These are phyloP conservation scores for Pythium pyrilobum DNA, from an alignment of 352 stramenopile genomes.

Conservation along the genomic window DNA sequence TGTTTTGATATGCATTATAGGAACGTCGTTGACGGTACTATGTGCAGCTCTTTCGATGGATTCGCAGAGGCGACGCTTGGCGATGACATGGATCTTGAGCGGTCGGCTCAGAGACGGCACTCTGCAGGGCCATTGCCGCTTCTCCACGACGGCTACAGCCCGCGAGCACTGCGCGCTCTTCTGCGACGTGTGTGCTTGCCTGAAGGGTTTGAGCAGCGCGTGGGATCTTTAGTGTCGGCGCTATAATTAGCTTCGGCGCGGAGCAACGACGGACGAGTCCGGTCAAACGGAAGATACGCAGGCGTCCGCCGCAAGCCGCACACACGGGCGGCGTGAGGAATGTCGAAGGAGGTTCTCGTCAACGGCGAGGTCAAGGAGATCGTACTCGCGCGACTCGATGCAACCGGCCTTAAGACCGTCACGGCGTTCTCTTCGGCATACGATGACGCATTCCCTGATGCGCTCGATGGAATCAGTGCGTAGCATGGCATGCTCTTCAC, in stretches of 20 bases:
- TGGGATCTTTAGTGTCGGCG: too few relatives aligned
- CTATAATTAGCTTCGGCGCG: constrained; percentile 29
- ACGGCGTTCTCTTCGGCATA: constrained; percentile 52
- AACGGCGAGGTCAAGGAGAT: constrained; percentile 38
- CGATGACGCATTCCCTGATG: constrained; percentile 43
- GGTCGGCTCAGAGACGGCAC: too few relatives aligned
- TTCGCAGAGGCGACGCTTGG: constrained; percentile 12
- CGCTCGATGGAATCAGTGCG: constrained; percentile 66
- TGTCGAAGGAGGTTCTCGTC: constrained; percentile 64
- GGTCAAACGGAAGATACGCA: constrained; percentile 7
- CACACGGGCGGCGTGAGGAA: constrained; percentile 16
- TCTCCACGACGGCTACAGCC: not conserved
- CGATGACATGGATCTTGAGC: not conserved
- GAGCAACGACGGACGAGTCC: too few relatives aligned
- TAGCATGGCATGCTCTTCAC: not conserved
- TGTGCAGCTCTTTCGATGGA: not conserved
- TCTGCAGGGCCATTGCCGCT: not conserved
- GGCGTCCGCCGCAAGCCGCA: too few relatives aligned
- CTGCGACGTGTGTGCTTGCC: constrained; percentile 8
- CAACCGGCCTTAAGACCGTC: constrained; percentile 41
- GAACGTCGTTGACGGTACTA: not conserved
- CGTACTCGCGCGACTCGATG: constrained; percentile 48
- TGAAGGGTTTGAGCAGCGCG: too few relatives aligned
- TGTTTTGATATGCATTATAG: not conserved
- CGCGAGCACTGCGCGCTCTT: not conserved